Evolutionary conservation across 371 early-diverging fungal species (phyloP), one percentile per base, ranked within the genome.

Genomic region (Syncephalis plumigaleata): DNA sequence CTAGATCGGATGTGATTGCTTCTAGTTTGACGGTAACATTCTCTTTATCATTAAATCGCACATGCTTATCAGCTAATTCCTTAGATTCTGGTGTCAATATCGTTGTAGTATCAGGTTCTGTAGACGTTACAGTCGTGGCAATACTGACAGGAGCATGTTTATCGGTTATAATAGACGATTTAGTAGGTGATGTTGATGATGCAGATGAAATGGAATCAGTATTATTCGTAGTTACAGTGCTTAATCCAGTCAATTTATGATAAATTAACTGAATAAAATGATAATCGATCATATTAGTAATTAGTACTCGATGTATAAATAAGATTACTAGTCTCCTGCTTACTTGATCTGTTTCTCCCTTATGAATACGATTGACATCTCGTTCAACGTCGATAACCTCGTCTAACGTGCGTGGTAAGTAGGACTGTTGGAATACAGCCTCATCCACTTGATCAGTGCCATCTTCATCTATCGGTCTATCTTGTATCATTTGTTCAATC

Each of bases 321-420:
- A 49, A 5, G 25, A 26, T 31, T 26, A 36, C n/a, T n/a, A 1
- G 38, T 27, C n/a, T n/a, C 2, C 23, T 44, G 11, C 21, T 56
- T 58, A 78, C 68, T 27, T 84, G 84, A 11, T 78, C 74, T 2
- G 70, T 79, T 36, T 77, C 67, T 8, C 91, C 91, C 47, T 73
- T 58, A 43, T 76, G 68, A 31, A 87, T 66, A 56, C 73, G 71
- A 38, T 72, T 66, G 7, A 82, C 78, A 56, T 93, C 96, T 39
- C 84, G 59, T 57, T 89, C 92, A 42, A 77, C 79, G 60, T 93
- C 87, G 47, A 79, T 67, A 39, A 95, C 91, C 56, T 97, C 91
- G 38, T 88, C 81, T 47, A 96, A 63, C 11, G 82, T 87, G 2
- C 91, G 75, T 18, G 97, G 97, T 45, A 97, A 89, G 59, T 84